These are phyloP conservation scores for Homolaphlyctis polyrhiza DNA, from an alignment of 371 early-diverging fungal genomes.

Conservation along the genomic window DNA sequence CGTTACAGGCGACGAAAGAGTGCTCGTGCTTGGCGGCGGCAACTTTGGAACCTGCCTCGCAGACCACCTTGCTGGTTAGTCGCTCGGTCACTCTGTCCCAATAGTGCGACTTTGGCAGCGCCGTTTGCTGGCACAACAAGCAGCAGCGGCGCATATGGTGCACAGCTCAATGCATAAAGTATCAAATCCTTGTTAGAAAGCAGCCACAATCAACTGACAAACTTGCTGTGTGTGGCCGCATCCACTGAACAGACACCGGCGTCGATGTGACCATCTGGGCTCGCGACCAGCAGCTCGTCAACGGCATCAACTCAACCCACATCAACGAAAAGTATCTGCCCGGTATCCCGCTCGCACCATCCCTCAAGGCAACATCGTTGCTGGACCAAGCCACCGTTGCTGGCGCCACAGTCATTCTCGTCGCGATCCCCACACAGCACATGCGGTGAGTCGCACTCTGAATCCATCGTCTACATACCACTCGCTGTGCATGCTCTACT, in stretches of 20 bases:
- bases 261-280: slow-evolving; percentile 36
- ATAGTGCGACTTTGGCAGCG: background rate
- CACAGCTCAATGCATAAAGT: too few relatives aligned
- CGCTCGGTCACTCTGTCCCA: background rate
- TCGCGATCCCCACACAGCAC: slow-evolving; percentile 43
- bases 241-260: slow-evolving; percentile 10
- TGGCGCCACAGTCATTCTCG: slow-evolving; percentile 30
- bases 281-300: slow-evolving; percentile 29
- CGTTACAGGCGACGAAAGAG: too few relatives aligned
- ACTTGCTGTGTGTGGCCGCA: too few relatives aligned
- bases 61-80: slow-evolving; percentile 38
- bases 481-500: too few relatives aligned
- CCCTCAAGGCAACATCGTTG: slow-evolving; percentile 25
- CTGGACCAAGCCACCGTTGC: slow-evolving; percentile 18
- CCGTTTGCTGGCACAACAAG: too few relatives aligned
- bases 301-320: slow-evolving; percentile 28
- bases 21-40: slow-evolving; percentile 30
- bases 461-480: background rate
- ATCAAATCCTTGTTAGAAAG: too few relatives aligned
- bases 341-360: slow-evolving; percentile 12
- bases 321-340: slow-evolving; percentile 35
- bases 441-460: slow-evolving; percentile 23
- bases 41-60: slow-evolving; percentile 51
- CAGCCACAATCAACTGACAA: too few relatives aligned
- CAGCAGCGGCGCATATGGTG: too few relatives aligned